Percentiles rank a stretch among this genome's conserved stretches.
These are phyloP conservation scores for Torulaspora globosa DNA, from an alignment of 1,139 yeast species.

Conservation along the genomic window DNA sequence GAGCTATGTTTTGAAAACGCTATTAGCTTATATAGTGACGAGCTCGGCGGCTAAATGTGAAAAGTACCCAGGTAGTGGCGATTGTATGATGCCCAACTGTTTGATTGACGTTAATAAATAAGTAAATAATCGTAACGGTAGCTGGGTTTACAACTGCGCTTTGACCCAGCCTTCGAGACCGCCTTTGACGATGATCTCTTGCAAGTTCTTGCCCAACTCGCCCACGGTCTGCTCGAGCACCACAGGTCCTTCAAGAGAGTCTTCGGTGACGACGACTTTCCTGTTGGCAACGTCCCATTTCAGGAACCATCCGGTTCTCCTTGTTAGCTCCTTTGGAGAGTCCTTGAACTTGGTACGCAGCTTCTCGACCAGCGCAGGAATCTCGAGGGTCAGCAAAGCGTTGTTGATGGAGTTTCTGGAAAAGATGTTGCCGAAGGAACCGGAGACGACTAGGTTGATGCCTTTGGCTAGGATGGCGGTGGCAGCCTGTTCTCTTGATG, in stretches of 20 bases:
- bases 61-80: not conserved
- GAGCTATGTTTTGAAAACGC: not conserved
- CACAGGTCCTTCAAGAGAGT: constrained; percentile 48
- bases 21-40: not conserved
- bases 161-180: constrained; percentile 97
- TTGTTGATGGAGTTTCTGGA: constrained; percentile 93
- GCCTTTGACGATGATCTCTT: constrained; percentile 93
- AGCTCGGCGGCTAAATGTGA: not conserved
- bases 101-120: constrained; percentile 1
- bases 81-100: not conserved
- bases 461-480: constrained; percentile 94
- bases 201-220: constrained; percentile 89
- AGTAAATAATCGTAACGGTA: not conserved
- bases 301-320: constrained; percentile 91
- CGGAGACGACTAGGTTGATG: constrained; percentile 87
- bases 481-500: constrained; percentile 99
- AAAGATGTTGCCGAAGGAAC: constrained; percentile 95
- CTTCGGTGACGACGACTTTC: constrained; percentile 69
- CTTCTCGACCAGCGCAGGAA: constrained; percentile 76
- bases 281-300: constrained; percentile 92
- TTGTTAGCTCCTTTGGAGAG: constrained; percentile 62
- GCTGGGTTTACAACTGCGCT: constrained; percentile 6
- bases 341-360: constrained; percentile 64
- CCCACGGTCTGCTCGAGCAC: constrained; percentile 85
- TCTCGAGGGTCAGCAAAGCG: constrained; percentile 87